These are phyloP conservation scores for Phytophthora sp. DNA, from an alignment of 352 stramenopile genomes.

Conservation along the genomic window DNA sequence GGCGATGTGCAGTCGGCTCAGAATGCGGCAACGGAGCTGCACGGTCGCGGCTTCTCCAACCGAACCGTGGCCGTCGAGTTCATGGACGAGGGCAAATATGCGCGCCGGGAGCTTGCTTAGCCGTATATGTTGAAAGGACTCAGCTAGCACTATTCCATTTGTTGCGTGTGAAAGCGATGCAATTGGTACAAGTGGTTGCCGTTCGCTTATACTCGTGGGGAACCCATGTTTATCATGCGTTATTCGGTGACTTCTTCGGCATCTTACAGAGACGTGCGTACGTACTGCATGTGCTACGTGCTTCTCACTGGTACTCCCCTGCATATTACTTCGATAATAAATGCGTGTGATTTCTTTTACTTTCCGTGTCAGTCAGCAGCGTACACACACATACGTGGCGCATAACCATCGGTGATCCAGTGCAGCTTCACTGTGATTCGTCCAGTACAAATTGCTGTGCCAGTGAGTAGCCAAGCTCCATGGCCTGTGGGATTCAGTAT, in stretches of 20 bases:
- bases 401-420: background rate
- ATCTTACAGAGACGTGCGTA: constrained; percentile 28
- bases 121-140: constrained; percentile 9
- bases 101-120: constrained; percentile 73
- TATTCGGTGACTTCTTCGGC: constrained; percentile 7
- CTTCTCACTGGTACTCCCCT: constrained; percentile 30
- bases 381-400: constrained; percentile 11
- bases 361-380: constrained; percentile 26
- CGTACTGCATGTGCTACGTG: constrained; percentile 32
- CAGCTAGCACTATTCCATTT: constrained; percentile 7
- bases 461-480: constrained; percentile 63
- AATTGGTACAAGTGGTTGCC: constrained; percentile 9
- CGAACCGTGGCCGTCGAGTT: constrained; percentile 91
- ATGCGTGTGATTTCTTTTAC: constrained; percentile 38
- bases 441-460: constrained; percentile 57
- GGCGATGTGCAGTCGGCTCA: constrained; percentile 78
- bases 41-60: constrained; percentile 93
- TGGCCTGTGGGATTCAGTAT: constrained; percentile 35
- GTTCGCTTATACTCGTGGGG: background rate
- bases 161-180: constrained; percentile 17
- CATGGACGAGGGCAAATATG: constrained; percentile 90
- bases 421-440: constrained; percentile 17
- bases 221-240: background rate
- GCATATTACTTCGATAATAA: constrained; percentile 44
- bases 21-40: constrained; percentile 86